Base-by-base conservation (phyloP, 768 basidiomycete genomes). In the Trametopsis cervina region DNA sequence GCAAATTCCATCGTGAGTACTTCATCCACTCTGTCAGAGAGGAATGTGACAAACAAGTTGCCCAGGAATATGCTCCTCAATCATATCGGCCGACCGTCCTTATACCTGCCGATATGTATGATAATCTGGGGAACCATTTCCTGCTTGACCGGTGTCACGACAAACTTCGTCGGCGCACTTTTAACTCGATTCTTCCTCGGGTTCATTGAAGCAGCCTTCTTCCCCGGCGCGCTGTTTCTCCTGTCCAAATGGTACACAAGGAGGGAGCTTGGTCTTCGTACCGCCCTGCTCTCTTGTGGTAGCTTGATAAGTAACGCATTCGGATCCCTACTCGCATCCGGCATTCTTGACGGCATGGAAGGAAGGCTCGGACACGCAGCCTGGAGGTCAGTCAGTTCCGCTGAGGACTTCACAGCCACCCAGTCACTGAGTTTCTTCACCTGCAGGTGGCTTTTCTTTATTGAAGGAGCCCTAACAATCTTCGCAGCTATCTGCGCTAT, bases 221-320 rank as follows among this genome's bases (percentile, higher is more conserved):
- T 81, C 57, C 84, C 84, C 42, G 83, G 81, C 22, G 76, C 81
- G 17, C 64, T 86, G 42, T 79, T 78, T 58, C 64, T 81, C 2
- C 66, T 83, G 21, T 81, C 80, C 0, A 80, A 77, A 58, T 81
- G 85, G 88, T 89, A 89, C 69, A 85, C 71, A 49, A 75, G 76
- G 38, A 71, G 69, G 25, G 88, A 90, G 59, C 69, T 90, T 35
- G 87, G 83, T 35, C 67, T 80, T 43, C 71, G 85, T 44, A 84
- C 76, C 11, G 82, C 86, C 4, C 60, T 84, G 40, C 69, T 89
- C 24, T 76, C 75, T 35, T 86, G 85, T 51, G 88, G 89, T 17
- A 80, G 74, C 56, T 69, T 90, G 23, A 80, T 89, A 44, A 81
- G 79, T 46, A 92, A 90, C 69, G 89, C 87, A 0, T 89, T 90